Evolutionary conservation across 768 basidiomycete species (phyloP), one percentile per base, ranked within the genome.

Genomic region (Phylloporus arenicola): DNA sequence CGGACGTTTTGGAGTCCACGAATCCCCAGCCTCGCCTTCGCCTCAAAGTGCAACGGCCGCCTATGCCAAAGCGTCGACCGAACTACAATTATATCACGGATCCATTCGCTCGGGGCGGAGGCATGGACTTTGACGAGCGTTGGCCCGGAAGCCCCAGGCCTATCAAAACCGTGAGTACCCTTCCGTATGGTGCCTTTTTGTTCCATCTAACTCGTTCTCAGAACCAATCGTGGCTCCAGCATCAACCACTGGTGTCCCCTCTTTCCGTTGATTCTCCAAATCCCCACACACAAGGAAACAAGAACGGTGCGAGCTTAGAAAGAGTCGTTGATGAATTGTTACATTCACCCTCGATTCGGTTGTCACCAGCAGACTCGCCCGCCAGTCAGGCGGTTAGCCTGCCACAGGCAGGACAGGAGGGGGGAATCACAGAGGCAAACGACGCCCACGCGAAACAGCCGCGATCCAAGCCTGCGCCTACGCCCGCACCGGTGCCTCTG

Each of bases 41-140:
- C 12, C 63, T 65, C 10, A 63, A 51, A 53, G 46, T 69, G 7
- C 58, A 49, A 14, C 56, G 66, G 3, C 61, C 63, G 8, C 61
- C 61, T 2, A 63, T 63, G 61, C 63, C 63, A 20, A 68, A 52
- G 53, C 59, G 59, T 29, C 52, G 62, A 29, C 2, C 22, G 31
- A 53, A 53, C 35, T 50, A 54, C 35, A n/a, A 30, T n/a, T 54
- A 47, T 16, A 13, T 52, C 20, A 31, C 52, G 17, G 59, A 47
- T 14, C 53, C 59, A 2, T 24, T 53, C 1, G 45, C 51, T 19
- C 7, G 19, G 3, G 52, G 12, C 0, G 40, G 31, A 3, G 51
- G 38, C 2, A 5, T 51, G 45, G 43, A 53, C 0, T 19, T 22
- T 7, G 56, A 57, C n/a, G 40, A 38, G 0, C 17, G 30, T 8